A percentile compares a stretch with the other conserved stretches of the same genome.
Evolutionary conservation across 2,329 filamentous ascomycete species (phyloP).

Genomic region (Pseudogymnoascus sp.): DNA sequence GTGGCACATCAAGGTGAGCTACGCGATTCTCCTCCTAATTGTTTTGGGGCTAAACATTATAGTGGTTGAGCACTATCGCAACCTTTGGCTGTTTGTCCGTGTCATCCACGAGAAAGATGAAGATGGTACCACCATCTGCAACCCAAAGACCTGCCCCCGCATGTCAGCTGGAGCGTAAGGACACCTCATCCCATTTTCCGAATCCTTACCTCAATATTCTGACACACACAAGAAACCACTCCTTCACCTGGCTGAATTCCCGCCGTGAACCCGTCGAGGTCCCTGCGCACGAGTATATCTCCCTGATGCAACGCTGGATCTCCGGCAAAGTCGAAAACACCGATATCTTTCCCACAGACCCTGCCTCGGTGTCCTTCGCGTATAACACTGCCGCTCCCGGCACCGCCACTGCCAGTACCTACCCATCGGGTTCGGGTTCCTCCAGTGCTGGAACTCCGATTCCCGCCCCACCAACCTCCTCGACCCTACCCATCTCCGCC

Average conservation of each 20-base stretch:
- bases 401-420: slow-evolving; percentile 46
- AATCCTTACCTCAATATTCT: slow-evolving; percentile 8
- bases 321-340: slow-evolving; percentile 89
- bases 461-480: slow-evolving; percentile 30
- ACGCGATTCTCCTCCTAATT: not conserved
- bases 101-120: slow-evolving; percentile 82
- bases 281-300: slow-evolving; percentile 87
- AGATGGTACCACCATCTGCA: slow-evolving; percentile 72
- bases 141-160: slow-evolving; percentile 70
- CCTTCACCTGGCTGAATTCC: slow-evolving; percentile 92
- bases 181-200: not conserved
- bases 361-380: slow-evolving; percentile 58
- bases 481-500: slow-evolving; percentile 49
- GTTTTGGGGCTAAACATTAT: slow-evolving; percentile 7
- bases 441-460: slow-evolving; percentile 29
- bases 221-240: slow-evolving; percentile 59
- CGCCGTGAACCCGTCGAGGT: slow-evolving; percentile 83
- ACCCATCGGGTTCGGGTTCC: slow-evolving; percentile 37
- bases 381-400: slow-evolving; percentile 53
- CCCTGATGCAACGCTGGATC: slow-evolving; percentile 94
- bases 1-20: slow-evolving; percentile 80
- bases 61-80: slow-evolving; percentile 90
- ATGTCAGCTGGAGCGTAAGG: slow-evolving; percentile 93
- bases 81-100: slow-evolving; percentile 81
- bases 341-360: slow-evolving; percentile 82